Conservation (phyloP, 2,329 filamentous ascomycete genomes). For the Trichoderma lentiforme region DNA sequence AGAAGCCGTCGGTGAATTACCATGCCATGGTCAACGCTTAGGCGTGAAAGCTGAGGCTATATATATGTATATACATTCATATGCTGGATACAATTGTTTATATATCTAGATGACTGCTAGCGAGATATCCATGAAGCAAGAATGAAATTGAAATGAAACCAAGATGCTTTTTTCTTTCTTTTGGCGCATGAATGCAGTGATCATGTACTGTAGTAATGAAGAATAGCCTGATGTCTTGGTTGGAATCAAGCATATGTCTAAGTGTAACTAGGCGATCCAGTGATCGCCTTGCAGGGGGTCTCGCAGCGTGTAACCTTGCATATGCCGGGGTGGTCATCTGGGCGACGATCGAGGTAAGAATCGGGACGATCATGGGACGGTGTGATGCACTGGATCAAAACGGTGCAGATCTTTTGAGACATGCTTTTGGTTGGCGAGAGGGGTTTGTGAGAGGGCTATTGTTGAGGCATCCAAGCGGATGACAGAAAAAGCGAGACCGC, state of each 20-base stretch:
- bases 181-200: background rate
- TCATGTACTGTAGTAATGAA: background rate
- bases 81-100: background rate
- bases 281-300: background rate
- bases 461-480: background rate
- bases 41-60: background rate
- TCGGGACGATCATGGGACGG: conserved; percentile 2
- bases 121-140: background rate
- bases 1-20: conserved; percentile 9
- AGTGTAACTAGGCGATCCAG: background rate
- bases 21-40: conserved; percentile 15
- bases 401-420: background rate
- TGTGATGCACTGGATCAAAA: background rate
- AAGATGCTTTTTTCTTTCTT: background rate
- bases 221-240: background rate
- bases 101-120: background rate
- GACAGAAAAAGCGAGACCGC: too few relatives aligned
- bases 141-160: background rate
- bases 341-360: conserved; percentile 1
- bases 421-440: background rate
- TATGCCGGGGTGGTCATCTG: background rate
- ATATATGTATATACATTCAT: conserved; percentile 9
- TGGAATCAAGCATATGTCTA: background rate
- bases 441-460: background rate
- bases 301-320: background rate